Base-by-base conservation (phyloP, 2,329 filamentous ascomycete genomes). In the Sphaerostilbella broomeana region DNA sequence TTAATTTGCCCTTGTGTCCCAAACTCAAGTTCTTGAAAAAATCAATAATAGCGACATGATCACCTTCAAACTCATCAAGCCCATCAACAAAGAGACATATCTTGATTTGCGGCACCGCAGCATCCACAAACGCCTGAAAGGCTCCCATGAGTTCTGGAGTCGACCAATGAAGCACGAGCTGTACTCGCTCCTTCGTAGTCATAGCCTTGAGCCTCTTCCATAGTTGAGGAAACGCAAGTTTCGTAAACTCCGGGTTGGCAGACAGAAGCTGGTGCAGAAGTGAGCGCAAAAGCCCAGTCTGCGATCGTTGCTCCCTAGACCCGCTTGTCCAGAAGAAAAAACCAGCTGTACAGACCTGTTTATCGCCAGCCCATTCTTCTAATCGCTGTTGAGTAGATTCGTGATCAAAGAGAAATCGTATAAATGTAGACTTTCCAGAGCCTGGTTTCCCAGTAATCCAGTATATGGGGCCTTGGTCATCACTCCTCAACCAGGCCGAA, bases 261-360 rank as follows among this genome's bases (percentile, higher is more conserved):
- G 48, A 50, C 1, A 66, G 43, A 0, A 66, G 37, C 30, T 66
- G 61, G 37, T 63, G 55, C 0, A 66, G 46, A 1, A 65, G 49
- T 6, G 55, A 63, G 3, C 60, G 55, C 18, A 66, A 30, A 8
- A 66, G 42, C 0, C 63, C 63, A 1, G 53, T 55, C 28, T 60
- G 56, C 0, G 62, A 65, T 12, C 58, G 52, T 46, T 66, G 63
- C 21, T 61, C 59, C 15, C 52, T 46, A 1, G 59, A 61, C 4
- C 62, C 64, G 13, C 59, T 62, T 3, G 59, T 65, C 67, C 67
- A 71, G 41, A 71, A 69, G 45, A 67, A 71, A 49, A 64, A 70
- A 0, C 55, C 59, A 0, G 64, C 63, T 0, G 56, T 60, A 2
- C 53, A 56, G 3, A 60, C 48, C 0, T 53, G 52, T 36, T 27